Evolutionary conservation across 345 rosid genomes (phyloP).

Genomic region (Litchi chinensis): DNA sequence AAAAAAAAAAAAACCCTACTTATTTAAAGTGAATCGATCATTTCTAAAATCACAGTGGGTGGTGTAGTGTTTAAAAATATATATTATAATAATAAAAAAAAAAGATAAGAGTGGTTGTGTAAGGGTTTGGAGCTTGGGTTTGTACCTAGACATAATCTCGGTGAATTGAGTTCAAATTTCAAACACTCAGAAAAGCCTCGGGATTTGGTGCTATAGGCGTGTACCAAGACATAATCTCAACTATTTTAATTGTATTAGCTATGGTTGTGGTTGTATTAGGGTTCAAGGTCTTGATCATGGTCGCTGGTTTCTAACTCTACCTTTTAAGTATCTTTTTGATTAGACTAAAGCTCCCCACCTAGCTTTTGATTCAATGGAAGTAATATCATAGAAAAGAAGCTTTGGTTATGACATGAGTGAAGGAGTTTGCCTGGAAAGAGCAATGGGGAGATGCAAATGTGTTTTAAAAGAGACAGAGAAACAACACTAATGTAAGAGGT

Average conservation of each 20-base stretch:
- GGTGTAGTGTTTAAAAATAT: too few species aligned
- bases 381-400: background rate
- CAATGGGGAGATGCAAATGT: too few species aligned
- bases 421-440: too few species aligned
- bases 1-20: too few species aligned
- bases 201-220: conserved; percentile 96
- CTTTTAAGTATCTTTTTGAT: background rate
- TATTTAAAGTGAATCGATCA: too few species aligned
- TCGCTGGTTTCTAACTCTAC: background rate
- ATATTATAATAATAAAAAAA: too few species aligned
- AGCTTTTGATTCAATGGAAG: background rate
- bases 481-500: background rate
- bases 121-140: too few species aligned
- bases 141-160: too few species aligned
- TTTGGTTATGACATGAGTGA: background rate
- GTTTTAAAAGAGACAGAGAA: background rate
- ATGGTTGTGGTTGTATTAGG: conserved; percentile 31
- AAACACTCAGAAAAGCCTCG: conserved; percentile 28
- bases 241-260: conserved; percentile 62
- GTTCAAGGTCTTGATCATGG: conserved; percentile 69
- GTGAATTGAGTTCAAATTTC: too few species aligned
- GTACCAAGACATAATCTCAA: conserved; percentile 91
- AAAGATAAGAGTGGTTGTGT: too few species aligned
- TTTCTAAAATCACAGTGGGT: too few species aligned
- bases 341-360: background rate